These are phyloP conservation scores for Starmerella powellii DNA, from an alignment of 805 yeast species.

Conservation along the genomic window DNA sequence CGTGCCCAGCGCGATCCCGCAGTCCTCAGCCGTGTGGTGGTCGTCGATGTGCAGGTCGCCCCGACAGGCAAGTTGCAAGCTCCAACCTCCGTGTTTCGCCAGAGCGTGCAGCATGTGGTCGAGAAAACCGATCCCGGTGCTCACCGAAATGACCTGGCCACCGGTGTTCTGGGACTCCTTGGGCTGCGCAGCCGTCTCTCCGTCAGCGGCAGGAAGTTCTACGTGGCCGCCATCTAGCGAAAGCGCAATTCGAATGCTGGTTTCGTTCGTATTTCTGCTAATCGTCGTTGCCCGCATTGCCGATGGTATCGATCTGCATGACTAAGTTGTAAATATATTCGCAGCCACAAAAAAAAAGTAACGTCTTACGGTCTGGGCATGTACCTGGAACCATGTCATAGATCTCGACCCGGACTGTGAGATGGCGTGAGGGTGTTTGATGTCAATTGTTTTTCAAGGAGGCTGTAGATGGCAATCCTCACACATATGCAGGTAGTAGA, in stretches of 20 bases:
- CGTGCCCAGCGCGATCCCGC: constrained; percentile 79
- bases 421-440: too few relatives aligned
- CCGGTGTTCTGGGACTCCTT: constrained; percentile 55
- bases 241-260: constrained; percentile 76
- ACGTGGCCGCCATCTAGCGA: constrained; percentile 78
- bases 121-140: constrained; percentile 87
- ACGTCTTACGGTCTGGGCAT: too few relatives aligned
- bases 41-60: constrained; percentile 96
- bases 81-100: constrained; percentile 97
- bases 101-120: constrained; percentile 97
- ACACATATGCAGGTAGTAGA: too few relatives aligned
- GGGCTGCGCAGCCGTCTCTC: constrained; percentile 13
- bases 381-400: too few relatives aligned
- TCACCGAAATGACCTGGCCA: constrained; percentile 63
- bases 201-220: constrained; percentile 35
- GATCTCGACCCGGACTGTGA: too few relatives aligned
- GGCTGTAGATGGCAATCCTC: too few relatives aligned
- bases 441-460: too few relatives aligned
- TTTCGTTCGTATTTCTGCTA: constrained; percentile 78
- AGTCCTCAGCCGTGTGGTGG: constrained; percentile 94
- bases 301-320: too few relatives aligned
- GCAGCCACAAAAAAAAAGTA: not conserved
- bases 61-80: constrained; percentile 71
- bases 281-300: constrained; percentile 35
- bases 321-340: not conserved